Conservation (phyloP, 164 flowering plant genomes). For the Dillenia suffruticosa region DNA sequence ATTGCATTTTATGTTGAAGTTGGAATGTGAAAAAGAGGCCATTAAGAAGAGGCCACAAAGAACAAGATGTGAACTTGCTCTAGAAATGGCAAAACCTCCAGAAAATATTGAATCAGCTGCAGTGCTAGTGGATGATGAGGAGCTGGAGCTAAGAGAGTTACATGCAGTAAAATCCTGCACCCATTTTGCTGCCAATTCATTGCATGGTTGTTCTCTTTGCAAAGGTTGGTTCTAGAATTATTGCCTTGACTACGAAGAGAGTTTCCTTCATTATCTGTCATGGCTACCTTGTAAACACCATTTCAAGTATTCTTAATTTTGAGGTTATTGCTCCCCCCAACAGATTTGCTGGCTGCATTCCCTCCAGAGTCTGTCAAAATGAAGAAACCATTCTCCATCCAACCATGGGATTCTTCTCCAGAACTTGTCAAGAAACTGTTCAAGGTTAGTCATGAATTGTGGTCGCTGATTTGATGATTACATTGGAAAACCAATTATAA, state of each 20-base stretch:
- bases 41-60: conserved; percentile 26
- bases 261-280: too few relatives aligned
- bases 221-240: conserved; percentile 46
- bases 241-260: background rate
- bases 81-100: conserved; percentile 28
- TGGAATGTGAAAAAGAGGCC: conserved; percentile 18
- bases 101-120: conserved; percentile 28
- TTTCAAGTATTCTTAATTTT: background rate
- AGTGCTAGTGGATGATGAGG: conserved; percentile 79
- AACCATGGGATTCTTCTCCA: conserved; percentile 84
- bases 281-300: too few relatives aligned
- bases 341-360: conserved; percentile 82
- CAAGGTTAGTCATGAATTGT: conserved; percentile 44
- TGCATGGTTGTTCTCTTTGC: conserved; percentile 76
- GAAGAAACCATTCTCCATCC: conserved; percentile 67
- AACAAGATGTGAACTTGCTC: conserved; percentile 63
- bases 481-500: too few relatives aligned
- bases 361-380: conserved; percentile 83
- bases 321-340: background rate
- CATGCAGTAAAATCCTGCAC: conserved; percentile 64
- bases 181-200: conserved; percentile 45
- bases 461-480: too few relatives aligned
- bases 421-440: conserved; percentile 79
- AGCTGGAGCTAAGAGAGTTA: conserved; percentile 76
- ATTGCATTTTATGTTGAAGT: conserved; percentile 30